These are phyloP conservation scores for Maudiozyma serrabonitensis DNA, from an alignment of 805 yeast species.

Conservation along the genomic window DNA sequence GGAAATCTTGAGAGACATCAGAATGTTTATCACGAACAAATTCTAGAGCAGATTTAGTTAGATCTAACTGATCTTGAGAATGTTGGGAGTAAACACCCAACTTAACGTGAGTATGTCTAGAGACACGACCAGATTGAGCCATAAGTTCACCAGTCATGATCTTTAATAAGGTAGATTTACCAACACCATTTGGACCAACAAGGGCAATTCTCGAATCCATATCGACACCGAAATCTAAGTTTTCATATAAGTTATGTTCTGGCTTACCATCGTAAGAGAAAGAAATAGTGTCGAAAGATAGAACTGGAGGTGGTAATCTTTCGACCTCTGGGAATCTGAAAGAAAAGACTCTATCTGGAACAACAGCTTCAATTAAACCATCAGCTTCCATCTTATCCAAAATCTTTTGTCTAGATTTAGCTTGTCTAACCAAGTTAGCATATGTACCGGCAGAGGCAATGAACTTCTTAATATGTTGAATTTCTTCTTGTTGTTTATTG, in stretches of 20 bases:
- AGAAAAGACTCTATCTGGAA: constrained; percentile 83
- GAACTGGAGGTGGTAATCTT: constrained; percentile 96
- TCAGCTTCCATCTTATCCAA: constrained; percentile 99
- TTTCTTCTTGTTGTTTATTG: constrained; percentile 96
- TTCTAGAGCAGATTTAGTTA: constrained; percentile 90
- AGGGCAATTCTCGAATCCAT: constrained; percentile 98
- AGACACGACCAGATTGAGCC: constrained; percentile 90
- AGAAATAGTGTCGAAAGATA: constrained; percentile 90
- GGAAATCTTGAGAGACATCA: constrained; percentile 89
- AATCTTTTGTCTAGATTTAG: constrained; percentile 98
- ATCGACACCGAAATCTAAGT: constrained; percentile 95
- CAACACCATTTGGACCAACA: constrained; percentile 99
- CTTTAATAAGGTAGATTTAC: constrained; percentile 91
- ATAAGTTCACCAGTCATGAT: constrained; percentile 90
- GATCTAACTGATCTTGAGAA: constrained; percentile 95
- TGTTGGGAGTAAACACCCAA: constrained; percentile 98
- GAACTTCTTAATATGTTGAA: constrained; percentile 94
- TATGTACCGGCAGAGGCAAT: constrained; percentile 99
- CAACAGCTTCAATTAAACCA: constrained; percentile 89
- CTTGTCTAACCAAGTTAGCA: constrained; percentile 96
- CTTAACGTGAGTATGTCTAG: constrained; percentile 94
- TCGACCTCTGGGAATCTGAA: constrained; percentile 93
- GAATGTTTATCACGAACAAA: constrained; percentile 94
- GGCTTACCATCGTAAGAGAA: constrained; percentile 78
- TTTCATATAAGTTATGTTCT: constrained; percentile 81